Evolutionary conservation across 2,329 filamentous ascomycete genomes (phyloP).

Genomic region (Aspergillus unguis): DNA sequence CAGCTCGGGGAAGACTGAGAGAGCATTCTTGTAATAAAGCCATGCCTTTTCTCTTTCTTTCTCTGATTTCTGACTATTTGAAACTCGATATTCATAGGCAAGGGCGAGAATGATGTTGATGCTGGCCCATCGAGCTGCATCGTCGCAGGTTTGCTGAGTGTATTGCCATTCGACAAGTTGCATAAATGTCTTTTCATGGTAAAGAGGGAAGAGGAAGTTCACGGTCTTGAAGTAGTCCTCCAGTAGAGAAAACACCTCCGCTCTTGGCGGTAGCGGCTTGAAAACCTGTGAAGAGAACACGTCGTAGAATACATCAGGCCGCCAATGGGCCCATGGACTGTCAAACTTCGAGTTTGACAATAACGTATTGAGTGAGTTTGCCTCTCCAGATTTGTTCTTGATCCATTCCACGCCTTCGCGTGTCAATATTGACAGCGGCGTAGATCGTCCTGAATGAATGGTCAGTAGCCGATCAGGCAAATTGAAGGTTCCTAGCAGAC

Average conservation of each 20-base stretch:
- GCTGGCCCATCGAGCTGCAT: slow-evolving; percentile 94
- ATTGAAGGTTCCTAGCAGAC: neutral
- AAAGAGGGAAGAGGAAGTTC: slow-evolving; percentile 95
- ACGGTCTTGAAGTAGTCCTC: slow-evolving; percentile 95
- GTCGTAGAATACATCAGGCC: slow-evolving; percentile 90
- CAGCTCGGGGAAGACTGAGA: slow-evolving; percentile 84
- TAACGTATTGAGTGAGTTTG: slow-evolving; percentile 84
- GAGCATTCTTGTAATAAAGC: slow-evolving; percentile 90
- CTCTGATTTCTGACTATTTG: slow-evolving; percentile 81
- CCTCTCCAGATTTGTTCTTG: slow-evolving; percentile 90
- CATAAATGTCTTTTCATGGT: slow-evolving; percentile 95
- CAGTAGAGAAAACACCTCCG: slow-evolving; percentile 79
- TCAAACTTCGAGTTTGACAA: slow-evolving; percentile 76
- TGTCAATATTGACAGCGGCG: slow-evolving; percentile 93
- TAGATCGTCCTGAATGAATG: slow-evolving; percentile 67
- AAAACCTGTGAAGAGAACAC: slow-evolving; percentile 81
- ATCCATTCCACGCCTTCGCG: slow-evolving; percentile 96
- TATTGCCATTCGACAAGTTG: slow-evolving; percentile 91
- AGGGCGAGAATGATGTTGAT: slow-evolving; percentile 87
- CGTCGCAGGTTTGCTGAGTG: slow-evolving; percentile 82
- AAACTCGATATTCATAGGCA: slow-evolving; percentile 81
- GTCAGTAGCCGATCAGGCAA: neutral
- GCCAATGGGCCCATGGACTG: slow-evolving; percentile 90
- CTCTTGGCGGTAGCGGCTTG: slow-evolving; percentile 72
- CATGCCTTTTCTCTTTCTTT: slow-evolving; percentile 90